Evolutionary conservation across 371 early-diverging fungal genomes (phyloP).

Genomic region (Mucor racemosus): DNA sequence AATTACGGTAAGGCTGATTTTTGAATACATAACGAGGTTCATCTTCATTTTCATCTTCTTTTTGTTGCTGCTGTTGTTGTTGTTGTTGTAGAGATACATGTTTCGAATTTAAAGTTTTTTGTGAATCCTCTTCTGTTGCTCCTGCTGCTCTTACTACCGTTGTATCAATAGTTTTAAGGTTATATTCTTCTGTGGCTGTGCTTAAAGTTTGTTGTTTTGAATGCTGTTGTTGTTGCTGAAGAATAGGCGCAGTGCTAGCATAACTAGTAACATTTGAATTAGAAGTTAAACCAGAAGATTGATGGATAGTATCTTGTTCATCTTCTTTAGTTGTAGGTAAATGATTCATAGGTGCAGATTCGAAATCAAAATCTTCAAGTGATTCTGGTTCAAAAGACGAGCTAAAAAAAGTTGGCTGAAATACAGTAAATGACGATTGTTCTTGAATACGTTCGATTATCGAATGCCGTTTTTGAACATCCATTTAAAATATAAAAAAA

Average conservation of each 20-base stretch:
- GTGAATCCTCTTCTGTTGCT: slow-evolving; percentile 2
- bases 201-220: slow-evolving; percentile 7
- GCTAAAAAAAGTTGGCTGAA: slow-evolving; percentile 25
- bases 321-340: neutral
- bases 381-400: slow-evolving; percentile 31
- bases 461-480: slow-evolving; percentile 23
- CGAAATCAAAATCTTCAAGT: slow-evolving; percentile 33
- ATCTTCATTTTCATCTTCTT: no score
- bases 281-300: slow-evolving; percentile 29
- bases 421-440: slow-evolving; percentile 22
- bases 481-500: slow-evolving; percentile 12
- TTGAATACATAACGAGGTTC: neutral
- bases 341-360: slow-evolving; percentile 21
- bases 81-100: slow-evolving; percentile 1
- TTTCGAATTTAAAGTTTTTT: slow-evolving; percentile 13
- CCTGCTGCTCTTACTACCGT: neutral
- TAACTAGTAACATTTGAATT: slow-evolving; percentile 25
- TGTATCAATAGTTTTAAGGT: neutral
- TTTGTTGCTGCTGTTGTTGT: neutral
- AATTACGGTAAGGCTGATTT: slow-evolving; percentile 26
- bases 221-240: slow-evolving; percentile 12
- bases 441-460: slow-evolving; percentile 15
- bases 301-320: slow-evolving; percentile 27
- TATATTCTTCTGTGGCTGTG: slow-evolving; percentile 15
- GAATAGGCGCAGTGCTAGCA: slow-evolving; percentile 29